Evolutionary conservation across 306 rosid genomes (phyloP).

Genomic region (Fagus sylvatica): DNA sequence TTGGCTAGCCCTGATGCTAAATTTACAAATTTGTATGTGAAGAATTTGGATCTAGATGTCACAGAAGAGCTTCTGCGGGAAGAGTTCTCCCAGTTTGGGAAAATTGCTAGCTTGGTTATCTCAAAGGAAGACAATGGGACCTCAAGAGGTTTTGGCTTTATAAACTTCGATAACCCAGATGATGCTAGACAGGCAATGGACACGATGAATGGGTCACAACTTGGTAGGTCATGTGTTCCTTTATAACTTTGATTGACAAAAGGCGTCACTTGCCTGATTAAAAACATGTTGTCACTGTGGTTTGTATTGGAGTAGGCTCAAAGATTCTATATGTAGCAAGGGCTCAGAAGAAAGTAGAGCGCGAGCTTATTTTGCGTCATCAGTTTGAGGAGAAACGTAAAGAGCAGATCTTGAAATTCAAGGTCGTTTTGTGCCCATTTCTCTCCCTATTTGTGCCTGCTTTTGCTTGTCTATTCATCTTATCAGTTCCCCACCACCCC

Average conservation of each 20-base stretch:
- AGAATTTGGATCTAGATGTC: conserved; percentile 68
- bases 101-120: conserved; percentile 63
- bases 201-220: conserved; percentile 61
- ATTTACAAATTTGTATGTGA: conserved; percentile 77
- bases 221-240: conserved; percentile 50
- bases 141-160: conserved; percentile 82
- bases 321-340: conserved; percentile 75
- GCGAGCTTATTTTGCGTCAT: conserved; percentile 62
- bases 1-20: conserved; percentile 51
- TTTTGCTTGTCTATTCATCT: neutral
- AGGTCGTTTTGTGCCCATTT: conserved; percentile 40
- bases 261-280: conserved; percentile 3
- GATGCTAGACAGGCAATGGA: conserved; percentile 82
- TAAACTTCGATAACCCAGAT: conserved; percentile 67
- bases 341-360: conserved; percentile 90
- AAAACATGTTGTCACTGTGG: conserved; percentile 13
- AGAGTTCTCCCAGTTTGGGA: conserved; percentile 69
- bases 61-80: conserved; percentile 61
- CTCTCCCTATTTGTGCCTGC: conserved; percentile 4
- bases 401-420: conserved; percentile 64
- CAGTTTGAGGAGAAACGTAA: conserved; percentile 79
- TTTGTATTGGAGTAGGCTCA: conserved; percentile 54
- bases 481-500: no score
- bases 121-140: conserved; percentile 58
- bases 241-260: conserved; percentile 7